Evolutionary conservation across 106 monocot species (phyloP), one percentile per base, ranked within the genome.

Genomic region (Platanthera zijinensis): DNA sequence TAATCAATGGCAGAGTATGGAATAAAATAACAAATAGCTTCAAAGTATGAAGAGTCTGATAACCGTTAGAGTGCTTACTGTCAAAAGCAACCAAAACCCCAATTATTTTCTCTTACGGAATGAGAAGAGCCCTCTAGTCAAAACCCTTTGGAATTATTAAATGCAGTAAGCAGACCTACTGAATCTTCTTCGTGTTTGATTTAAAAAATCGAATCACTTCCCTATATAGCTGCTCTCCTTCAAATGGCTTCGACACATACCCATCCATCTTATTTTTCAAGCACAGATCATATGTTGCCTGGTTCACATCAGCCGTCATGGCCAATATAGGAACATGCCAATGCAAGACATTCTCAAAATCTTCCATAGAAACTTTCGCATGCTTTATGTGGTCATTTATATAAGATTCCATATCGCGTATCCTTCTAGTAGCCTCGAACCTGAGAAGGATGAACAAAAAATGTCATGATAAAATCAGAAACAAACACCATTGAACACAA

Each of bases 201-300:
- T 85, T 81, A 77, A 96, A 93, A 84, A 96, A 96, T 7, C 90
- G 78, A 32, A 81, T 84, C 52, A 93, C 96, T 89, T 96, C 93
- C 63, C 88, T 84, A 82, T 99, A 99, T 48, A 99, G 81, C 49
- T 99, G 94, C 75, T 99, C 99, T 74, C 85, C 99, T 84, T 99
- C 99, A 80, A 99, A 99, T 79, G 94, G 99, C 78, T 99, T 99
- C n/a, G 99, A 99, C 45, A 99, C 99, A 78, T 99, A 99, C 4
- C 99, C 99, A 86, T 99, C 94, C 99, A 99, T 99, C 72, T 92
- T 94, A 72, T 78, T 83, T 82, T 81, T 92, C 53, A 87, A 22
- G 68, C 99, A 94, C 81, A 92, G 77, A 80, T 99, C 99, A 18
- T 90, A 84, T 53, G 99, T 99, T 48, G 99, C 94, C 79, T 99